Base-by-base conservation (phyloP, 441 rosid genomes). In the Croton laevigatus region DNA sequence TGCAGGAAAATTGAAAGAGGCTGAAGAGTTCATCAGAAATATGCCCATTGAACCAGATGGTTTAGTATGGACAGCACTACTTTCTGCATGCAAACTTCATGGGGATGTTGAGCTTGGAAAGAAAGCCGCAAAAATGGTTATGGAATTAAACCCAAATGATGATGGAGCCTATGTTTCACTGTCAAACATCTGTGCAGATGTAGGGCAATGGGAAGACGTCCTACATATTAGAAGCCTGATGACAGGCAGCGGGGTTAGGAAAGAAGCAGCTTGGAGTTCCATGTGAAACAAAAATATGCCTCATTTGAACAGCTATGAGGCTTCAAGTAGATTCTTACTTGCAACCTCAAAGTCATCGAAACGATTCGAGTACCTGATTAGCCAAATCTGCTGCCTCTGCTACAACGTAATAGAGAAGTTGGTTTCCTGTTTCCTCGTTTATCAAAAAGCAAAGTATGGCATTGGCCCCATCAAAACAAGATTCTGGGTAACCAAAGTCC, bases 121-220 rank as follows among this genome's bases (percentile, higher is more conserved):
- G 79, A 34, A 75, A 71, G 94, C 94, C 13, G 91, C 96, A 3
- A 78, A 73, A 76, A 88, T 74, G 68, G 84, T 83, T 68, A 79
- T 80, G 59, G 85, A 87, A 74, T 76, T 85, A 27, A 78, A 83
- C 72, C 94, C 96, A 10, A 46, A 69, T 70, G 86, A 85, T 36
- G 80, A 87, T 58, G 96, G 89, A 78, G 84, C 91, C 38, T 88
- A 88, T 79, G 78, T 91, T 38, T 84, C 89, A 57, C 71, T 89
- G 72, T 89, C 97, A 52, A 91, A 91, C 70, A 85, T 91, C 40
- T 88, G 76, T 57, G 96, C 96, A 48, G 89, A 87, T 69, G 75
- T 76, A 63, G 96, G 96, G 68, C 89, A 82, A 60, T 90, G 97
- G 97, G 89, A 88, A 62, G 91, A 83, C 69, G 94, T 82, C 44